Evolutionary conservation across 2,329 filamentous ascomycete species (phyloP).

Genomic region (Trichophyton equinum): DNA sequence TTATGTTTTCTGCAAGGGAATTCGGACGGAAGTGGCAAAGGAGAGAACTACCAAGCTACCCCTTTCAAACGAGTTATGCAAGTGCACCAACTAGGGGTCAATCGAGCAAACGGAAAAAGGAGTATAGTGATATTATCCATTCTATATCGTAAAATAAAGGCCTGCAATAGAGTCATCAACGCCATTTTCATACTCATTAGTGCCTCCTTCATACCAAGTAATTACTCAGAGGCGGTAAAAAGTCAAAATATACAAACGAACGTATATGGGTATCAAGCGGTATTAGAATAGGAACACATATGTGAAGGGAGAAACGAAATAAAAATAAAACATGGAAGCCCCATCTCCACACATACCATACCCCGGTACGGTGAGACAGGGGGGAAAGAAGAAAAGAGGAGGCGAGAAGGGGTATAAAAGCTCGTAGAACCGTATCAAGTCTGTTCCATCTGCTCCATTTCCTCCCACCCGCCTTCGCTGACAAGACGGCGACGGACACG

Average conservation of each 20-base stretch:
- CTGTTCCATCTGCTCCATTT: constrained; percentile 46
- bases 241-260: background rate
- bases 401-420: background rate
- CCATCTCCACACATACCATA: background rate
- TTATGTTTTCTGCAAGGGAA: too few relatives aligned
- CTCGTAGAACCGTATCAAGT: background rate
- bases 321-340: background rate
- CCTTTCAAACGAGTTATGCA: background rate
- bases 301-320: background rate
- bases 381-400: background rate
- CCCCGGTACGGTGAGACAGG: background rate
- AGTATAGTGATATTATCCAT: background rate
- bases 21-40: too few relatives aligned
- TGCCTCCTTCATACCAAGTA: background rate
- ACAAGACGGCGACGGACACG: constrained; percentile 61
- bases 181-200: background rate
- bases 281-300: background rate
- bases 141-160: background rate
- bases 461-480: constrained; percentile 77
- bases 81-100: too few relatives aligned
- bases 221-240: background rate
- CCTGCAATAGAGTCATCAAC: background rate
- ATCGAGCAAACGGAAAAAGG: background rate
- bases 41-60: background rate
- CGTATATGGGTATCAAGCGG: constrained; percentile 4